Base-by-base conservation (phyloP, 108 stramenopile species). In the Fistulifera pelliculosa region DNA sequence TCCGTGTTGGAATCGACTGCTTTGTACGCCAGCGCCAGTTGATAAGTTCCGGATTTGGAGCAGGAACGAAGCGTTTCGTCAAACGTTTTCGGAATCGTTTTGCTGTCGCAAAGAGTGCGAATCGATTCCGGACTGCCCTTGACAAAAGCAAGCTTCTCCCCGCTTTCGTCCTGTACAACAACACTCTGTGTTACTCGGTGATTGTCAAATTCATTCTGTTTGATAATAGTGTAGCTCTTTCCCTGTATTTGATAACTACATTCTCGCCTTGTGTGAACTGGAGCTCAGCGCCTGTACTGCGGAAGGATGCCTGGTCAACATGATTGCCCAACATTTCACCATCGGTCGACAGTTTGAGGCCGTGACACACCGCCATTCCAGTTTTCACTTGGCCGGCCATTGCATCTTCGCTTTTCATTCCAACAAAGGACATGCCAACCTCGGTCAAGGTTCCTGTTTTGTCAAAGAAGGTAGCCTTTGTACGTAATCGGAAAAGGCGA, bases 381-480 rank as follows among this genome's bases (percentile, higher is more conserved):
- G 23, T 23, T 21, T 44, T 45, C 19, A 57, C 18, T 24, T 49
- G 62, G 23, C 62, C 31, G 21, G 24, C 38, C 15, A 52, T 14
- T 45, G 13, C 4, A 11, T 25, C 15, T 14, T 35, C 49, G 11
- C 56, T 41, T 41, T 55, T 35, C 10, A 42, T 54, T 41, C 22
- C 42, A n/a, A 76, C 11, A 53, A 79, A 81, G 6, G 76, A 65
- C 18, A 85, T 45, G 11, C 84, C 84, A 51, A 79, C 74, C 21
- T 81, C 69, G 18, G 84, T 85, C 22, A 85, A 48, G n/a, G 84
- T 85, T 0, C 84, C 84, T 0, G 90, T 93, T 54, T 93, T 93
- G 62, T 93, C 91, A 65, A 93, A 93, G 67, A 87, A 81, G 1
- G 72, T n/a, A n/a, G n/a, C n/a, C n/a, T n/a, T n/a, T n/a, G n/a